Evolutionary conservation across 1,284 basidiomycete species (phyloP).

Genomic region (Ganoderma lucidum): DNA sequence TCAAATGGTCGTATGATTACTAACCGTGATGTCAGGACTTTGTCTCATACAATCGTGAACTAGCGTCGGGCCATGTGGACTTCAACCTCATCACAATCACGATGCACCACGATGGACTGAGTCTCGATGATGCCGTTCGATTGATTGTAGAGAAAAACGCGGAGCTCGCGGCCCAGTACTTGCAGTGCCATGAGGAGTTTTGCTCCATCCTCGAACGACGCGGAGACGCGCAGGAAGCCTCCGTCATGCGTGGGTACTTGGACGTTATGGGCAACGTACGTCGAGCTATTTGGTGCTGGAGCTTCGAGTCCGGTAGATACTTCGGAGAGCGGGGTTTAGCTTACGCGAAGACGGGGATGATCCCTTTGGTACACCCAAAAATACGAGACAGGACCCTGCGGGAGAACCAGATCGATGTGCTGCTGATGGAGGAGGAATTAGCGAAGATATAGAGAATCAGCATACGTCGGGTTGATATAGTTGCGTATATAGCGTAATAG

Average conservation of each 20-base stretch:
- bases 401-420: background rate
- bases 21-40: conserved; percentile 34
- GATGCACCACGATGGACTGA: conserved; percentile 38
- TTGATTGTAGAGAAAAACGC: conserved; percentile 40
- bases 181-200: conserved; percentile 29
- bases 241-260: conserved; percentile 36
- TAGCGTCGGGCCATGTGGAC: conserved; percentile 42
- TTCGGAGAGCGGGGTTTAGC: conserved; percentile 40
- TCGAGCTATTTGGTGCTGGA: conserved; percentile 44
- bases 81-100: conserved; percentile 47
- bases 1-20: background rate
- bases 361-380: conserved; percentile 10
- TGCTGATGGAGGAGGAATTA: background rate
- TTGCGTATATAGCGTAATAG: too few species aligned
- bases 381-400: background rate
- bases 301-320: conserved; percentile 44
- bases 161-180: conserved; percentile 38
- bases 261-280: conserved; percentile 40
- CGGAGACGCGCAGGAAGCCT: too few species aligned
- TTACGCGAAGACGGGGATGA: conserved; percentile 28
- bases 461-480: too few species aligned
- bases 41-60: conserved; percentile 48
- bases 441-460: background rate
- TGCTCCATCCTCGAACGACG: conserved; percentile 14
- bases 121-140: conserved; percentile 44